Conservation (phyloP, 1,139 yeast genomes). For the Kluyveromyces sp. region DNA sequence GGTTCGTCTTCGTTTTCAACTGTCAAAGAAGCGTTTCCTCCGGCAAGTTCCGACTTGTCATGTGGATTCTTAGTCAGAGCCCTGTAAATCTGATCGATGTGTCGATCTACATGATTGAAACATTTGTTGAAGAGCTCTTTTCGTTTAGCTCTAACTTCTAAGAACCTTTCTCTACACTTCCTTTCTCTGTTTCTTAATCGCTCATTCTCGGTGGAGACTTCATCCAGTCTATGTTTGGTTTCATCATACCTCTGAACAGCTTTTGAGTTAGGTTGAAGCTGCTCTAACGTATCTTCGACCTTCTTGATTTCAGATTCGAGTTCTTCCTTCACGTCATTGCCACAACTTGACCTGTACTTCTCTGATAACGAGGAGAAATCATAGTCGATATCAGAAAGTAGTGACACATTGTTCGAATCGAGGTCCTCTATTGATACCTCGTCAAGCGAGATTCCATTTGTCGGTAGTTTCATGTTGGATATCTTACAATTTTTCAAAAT, state of each 20-base stretch:
- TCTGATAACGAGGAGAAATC: conserved; percentile 50
- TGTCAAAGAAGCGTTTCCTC: conserved; percentile 88
- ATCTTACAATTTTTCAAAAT: conserved; percentile 69
- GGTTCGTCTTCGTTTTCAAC: conserved; percentile 90
- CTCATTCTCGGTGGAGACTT: conserved; percentile 60
- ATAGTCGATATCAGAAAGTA: conserved; percentile 44
- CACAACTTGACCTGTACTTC: conserved; percentile 35
- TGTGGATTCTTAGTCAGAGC: conserved; percentile 60
- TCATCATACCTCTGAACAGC: conserved; percentile 73
- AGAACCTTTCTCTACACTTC: conserved; percentile 49
- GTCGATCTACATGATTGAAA: conserved; percentile 63
- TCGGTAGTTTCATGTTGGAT: conserved; percentile 61
- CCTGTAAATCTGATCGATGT: conserved; percentile 76
- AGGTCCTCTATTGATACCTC: conserved; percentile 40
- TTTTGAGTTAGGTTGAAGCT: conserved; percentile 69
- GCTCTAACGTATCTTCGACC: conserved; percentile 51
- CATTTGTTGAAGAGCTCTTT: conserved; percentile 61
- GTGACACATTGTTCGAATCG: conserved; percentile 37
- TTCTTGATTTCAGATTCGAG: conserved; percentile 44
- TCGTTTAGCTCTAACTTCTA: conserved; percentile 53
- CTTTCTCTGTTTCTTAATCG: conserved; percentile 57
- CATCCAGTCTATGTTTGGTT: conserved; percentile 54
- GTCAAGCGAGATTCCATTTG: conserved; percentile 50
- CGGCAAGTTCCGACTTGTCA: conserved; percentile 59
- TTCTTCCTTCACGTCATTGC: conserved; percentile 32